A percentile compares a stretch with the other conserved stretches of the same genome.
phyloP scores from a whole-genome alignment of 2,329 filamentous ascomycete genomes.

The Catunica adiposa region DNA sequence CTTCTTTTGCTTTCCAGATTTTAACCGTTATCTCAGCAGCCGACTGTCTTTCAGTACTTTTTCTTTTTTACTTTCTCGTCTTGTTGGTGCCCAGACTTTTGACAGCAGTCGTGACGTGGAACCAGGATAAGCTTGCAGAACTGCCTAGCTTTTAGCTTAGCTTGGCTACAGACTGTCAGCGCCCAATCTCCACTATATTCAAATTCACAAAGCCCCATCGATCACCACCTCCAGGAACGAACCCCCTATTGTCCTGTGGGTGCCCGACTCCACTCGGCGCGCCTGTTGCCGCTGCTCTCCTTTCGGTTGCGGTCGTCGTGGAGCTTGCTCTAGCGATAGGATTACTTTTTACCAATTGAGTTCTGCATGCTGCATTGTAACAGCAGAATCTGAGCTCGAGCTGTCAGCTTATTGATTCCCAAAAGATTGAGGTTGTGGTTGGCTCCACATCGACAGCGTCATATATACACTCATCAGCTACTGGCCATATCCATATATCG shows the following conservation, averaged over 20 bases:
- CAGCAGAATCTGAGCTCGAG: not conserved
- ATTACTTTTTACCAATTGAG: not conserved
- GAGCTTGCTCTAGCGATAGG: too few species aligned
- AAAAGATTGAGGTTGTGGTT: not conserved
- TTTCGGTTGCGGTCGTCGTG: not conserved
- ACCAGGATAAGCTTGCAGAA: not conserved
- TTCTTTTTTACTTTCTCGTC: not conserved
- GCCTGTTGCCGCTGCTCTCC: not conserved
- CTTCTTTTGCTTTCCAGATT: not conserved
- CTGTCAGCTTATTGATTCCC: not conserved
- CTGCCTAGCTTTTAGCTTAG: not conserved
- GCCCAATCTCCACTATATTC: too few species aligned
- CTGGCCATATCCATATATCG: not conserved
- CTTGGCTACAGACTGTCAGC: not conserved
- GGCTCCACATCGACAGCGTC: not conserved
- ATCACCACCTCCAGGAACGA: not conserved
- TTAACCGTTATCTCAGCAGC: not conserved
- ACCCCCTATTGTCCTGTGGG: not conserved
- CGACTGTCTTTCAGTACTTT: not conserved
- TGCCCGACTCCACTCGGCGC: not conserved
- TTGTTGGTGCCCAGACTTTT: not conserved
- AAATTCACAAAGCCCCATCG: not conserved
- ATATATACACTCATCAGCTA: not conserved
- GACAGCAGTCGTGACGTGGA: not conserved
- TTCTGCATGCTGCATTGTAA: conserved; percentile 1